phyloP scores from a whole-genome alignment of 805 yeast species.

The Candida maltosa region DNA sequence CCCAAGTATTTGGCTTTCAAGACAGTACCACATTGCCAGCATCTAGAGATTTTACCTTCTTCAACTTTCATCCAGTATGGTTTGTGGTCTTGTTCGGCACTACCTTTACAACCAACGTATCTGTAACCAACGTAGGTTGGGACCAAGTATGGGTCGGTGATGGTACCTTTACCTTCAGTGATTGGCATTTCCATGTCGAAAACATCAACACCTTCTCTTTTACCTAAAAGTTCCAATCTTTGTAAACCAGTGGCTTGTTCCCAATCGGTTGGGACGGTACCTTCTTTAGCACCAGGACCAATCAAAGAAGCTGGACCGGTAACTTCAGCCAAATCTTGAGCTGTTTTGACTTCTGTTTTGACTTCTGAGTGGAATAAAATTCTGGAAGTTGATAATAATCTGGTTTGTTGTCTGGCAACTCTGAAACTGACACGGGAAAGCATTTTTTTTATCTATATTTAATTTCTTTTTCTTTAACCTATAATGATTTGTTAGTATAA shows the following conservation, averaged over 20 bases:
- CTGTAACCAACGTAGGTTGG: slow-evolving; percentile 91
- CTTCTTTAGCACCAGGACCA: slow-evolving; percentile 87
- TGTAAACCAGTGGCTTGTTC: slow-evolving; percentile 99
- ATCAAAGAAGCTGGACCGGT: slow-evolving; percentile 70
- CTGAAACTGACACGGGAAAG: slow-evolving; percentile 37
- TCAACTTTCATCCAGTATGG: slow-evolving; percentile 92
- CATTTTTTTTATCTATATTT: no score
- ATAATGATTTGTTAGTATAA: no score
- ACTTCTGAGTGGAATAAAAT: slow-evolving; percentile 15
- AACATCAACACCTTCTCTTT: slow-evolving; percentile 91
- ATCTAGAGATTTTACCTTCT: slow-evolving; percentile 79
- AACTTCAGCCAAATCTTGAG: slow-evolving; percentile 71
- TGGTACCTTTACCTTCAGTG: slow-evolving; percentile 85
- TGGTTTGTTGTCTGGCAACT: slow-evolving; percentile 24
- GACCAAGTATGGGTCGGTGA: slow-evolving; percentile 82
- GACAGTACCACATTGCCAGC: slow-evolving; percentile 98
- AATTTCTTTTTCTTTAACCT: no score
- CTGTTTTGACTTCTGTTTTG: slow-evolving; percentile 53
- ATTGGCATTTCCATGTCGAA: slow-evolving; percentile 88
- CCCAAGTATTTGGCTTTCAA: slow-evolving; percentile 87
- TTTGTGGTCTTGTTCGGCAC: slow-evolving; percentile 89
- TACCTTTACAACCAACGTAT: slow-evolving; percentile 96
- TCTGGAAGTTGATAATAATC: slow-evolving; percentile 36
- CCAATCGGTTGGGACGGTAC: slow-evolving; percentile 85
- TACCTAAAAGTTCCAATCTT: slow-evolving; percentile 91